Conservation (phyloP, 192 early-diverging fungal genomes). For the Phlyctochytrium bullatum region DNA sequence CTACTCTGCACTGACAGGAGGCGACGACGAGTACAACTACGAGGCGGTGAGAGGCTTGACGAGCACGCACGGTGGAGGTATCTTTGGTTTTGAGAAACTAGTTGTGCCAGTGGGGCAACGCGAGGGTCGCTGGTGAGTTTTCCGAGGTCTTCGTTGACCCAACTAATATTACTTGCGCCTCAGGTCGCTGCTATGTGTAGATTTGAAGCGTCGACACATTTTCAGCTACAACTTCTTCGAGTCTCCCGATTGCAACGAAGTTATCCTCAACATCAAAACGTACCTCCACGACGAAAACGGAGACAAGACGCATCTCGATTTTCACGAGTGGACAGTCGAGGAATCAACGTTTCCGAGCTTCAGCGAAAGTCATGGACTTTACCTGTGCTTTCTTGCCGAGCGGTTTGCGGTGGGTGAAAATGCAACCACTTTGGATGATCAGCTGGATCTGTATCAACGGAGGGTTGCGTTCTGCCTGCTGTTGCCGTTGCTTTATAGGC, state of each 20-base stretch:
- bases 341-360: too few species aligned
- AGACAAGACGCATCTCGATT: too few species aligned
- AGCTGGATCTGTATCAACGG: too few species aligned
- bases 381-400: too few species aligned
- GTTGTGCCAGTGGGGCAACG: conserved; percentile 31
- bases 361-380: too few species aligned
- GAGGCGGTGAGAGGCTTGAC: conserved; percentile 27
- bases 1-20: conserved; percentile 19
- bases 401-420: too few species aligned
- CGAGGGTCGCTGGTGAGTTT: conserved; percentile 32
- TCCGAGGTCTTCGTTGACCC: too few species aligned
- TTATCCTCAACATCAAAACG: background rate
- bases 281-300: conserved; percentile 23
- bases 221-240: conserved; percentile 23
- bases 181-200: conserved; percentile 25
- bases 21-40: conserved; percentile 21
- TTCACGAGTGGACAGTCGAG: too few species aligned
- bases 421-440: too few species aligned
- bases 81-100: conserved; percentile 24
- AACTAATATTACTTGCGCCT: too few species aligned
- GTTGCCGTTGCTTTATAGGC: too few species aligned
- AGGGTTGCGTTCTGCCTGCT: too few species aligned
- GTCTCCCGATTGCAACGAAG: conserved; percentile 1
- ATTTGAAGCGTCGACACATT: conserved; percentile 3
- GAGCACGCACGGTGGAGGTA: conserved; percentile 12